Evolutionary conservation across 768 basidiomycete species (phyloP).

Genomic region (Cystofilobasidium capitatum): DNA sequence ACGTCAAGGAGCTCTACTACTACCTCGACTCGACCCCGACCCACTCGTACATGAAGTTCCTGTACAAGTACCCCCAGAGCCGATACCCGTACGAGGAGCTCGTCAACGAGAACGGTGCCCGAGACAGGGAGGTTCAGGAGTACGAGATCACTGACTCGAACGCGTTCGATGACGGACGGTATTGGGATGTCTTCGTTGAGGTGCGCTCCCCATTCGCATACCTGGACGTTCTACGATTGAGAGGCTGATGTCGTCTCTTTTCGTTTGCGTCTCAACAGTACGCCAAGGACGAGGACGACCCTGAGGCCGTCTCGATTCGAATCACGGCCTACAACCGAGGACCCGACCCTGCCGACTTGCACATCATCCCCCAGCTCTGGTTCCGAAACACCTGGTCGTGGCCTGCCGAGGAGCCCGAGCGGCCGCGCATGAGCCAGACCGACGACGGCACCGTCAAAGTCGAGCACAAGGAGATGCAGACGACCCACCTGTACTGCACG

Average conservation of each 20-base stretch:
- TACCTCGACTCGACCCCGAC: slow-evolving; percentile 98
- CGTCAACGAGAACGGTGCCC: slow-evolving; percentile 68
- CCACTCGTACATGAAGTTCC: slow-evolving; percentile 99
- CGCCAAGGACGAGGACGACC: slow-evolving; percentile 89
- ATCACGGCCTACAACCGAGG: slow-evolving; percentile 96
- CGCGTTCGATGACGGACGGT: slow-evolving; percentile 78
- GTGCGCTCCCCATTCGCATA: slow-evolving; percentile 43
- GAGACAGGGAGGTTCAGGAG: slow-evolving; percentile 76
- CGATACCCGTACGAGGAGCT: slow-evolving; percentile 89
- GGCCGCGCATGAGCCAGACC: slow-evolving; percentile 35
- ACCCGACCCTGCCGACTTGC: slow-evolving; percentile 84
- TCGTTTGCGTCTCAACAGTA: slow-evolving; percentile 50
- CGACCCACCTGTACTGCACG: slow-evolving; percentile 73
- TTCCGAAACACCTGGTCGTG: slow-evolving; percentile 99
- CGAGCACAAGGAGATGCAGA: slow-evolving; percentile 63
- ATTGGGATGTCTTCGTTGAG: slow-evolving; percentile 99
- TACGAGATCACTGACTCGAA: slow-evolving; percentile 91
- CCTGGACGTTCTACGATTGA: neutral
- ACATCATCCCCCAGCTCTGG: slow-evolving; percentile 91
- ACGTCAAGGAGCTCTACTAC: slow-evolving; percentile 97
- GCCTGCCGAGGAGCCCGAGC: slow-evolving; percentile 45
- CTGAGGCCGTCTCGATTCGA: slow-evolving; percentile 78
- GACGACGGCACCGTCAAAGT: slow-evolving; percentile 50
- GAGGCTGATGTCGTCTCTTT: slow-evolving; percentile 1
- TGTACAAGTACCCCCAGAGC: slow-evolving; percentile 96